A percentile compares a stretch with the other conserved stretches of the same genome.
Evolutionary conservation across 2,329 filamentous ascomycete species (phyloP).

Genomic region (Diplodia intermedia): DNA sequence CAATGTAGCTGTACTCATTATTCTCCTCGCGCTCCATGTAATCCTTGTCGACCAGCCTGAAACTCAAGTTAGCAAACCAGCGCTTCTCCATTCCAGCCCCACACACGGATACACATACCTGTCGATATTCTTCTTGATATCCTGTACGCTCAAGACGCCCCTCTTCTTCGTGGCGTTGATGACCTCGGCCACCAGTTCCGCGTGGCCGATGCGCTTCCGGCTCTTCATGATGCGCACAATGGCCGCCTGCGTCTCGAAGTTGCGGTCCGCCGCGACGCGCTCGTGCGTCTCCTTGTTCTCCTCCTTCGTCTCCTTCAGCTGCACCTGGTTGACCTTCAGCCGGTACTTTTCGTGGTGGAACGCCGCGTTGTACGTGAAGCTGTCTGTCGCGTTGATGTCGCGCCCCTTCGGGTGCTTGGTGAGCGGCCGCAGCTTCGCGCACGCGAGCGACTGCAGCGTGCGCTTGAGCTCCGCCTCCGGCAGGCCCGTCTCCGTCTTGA

Average conservation of each 20-base stretch:
- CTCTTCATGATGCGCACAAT: slow-evolving; percentile 98
- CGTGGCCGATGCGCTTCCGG: slow-evolving; percentile 83
- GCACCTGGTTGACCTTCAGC: slow-evolving; percentile 98
- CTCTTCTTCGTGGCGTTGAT: slow-evolving; percentile 88
- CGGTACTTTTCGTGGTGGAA: slow-evolving; percentile 85
- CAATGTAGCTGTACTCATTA: slow-evolving; percentile 48
- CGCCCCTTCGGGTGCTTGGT: slow-evolving; percentile 83
- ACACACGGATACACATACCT: slow-evolving; percentile 64
- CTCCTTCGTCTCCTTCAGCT: slow-evolving; percentile 92
- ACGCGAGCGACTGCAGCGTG: slow-evolving; percentile 93
- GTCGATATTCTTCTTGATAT: slow-evolving; percentile 98
- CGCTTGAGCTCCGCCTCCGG: slow-evolving; percentile 82
- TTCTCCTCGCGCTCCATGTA: slow-evolving; percentile 34
- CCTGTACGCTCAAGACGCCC: slow-evolving; percentile 81
- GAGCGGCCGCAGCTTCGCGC: slow-evolving; percentile 84
- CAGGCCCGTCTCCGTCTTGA: slow-evolving; percentile 76
- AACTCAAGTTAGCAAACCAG: background rate
- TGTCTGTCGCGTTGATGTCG: slow-evolving; percentile 79
- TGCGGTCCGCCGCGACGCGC: slow-evolving; percentile 83
- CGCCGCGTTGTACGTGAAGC: slow-evolving; percentile 78
- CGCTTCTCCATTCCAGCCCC: background rate
- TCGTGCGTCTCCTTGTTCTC: slow-evolving; percentile 96
- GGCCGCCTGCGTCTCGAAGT: slow-evolving; percentile 96
- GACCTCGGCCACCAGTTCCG: slow-evolving; percentile 88
- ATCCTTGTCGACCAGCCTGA: slow-evolving; percentile 46